Base-by-base conservation (phyloP, 768 basidiomycete species). In the Omphalotus guepiniiformis region DNA sequence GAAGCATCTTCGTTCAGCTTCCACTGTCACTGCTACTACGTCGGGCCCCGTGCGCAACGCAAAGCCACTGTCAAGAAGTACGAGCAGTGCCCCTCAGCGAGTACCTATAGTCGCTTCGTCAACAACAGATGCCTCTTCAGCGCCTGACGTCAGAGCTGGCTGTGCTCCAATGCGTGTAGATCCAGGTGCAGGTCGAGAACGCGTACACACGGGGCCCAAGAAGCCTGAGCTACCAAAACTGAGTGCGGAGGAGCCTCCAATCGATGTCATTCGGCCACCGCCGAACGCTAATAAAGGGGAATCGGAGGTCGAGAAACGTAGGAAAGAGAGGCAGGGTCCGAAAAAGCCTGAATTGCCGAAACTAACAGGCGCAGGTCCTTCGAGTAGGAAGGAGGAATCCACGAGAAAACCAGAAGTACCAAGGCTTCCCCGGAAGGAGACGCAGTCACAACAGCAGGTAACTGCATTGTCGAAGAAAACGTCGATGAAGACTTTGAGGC, bases 171-270 rank as follows among this genome's bases (percentile, higher is more conserved):
- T 39, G 30, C 42, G 40, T 8, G 25, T 43, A 6, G 48, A 49
- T 22, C 46, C 46, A 22, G 29, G 32, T 12, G 42, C 40, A 30
- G 40, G 40, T 6, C 30, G 39, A n/a, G 40, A 41, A 15, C 36
- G 5, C 13, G 28, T 8, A 6, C 43, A 27, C 19, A 27, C 29
- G 9, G 30, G 43, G 1, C 16, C 18, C 7, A 43, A 29, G 27
- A 34, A 34, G 18, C 42, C 42, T 8, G 18, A 9, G 8, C 39
- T 22, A 11, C 21, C 39, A 19, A 39, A 19, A 23, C 19, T 39
- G 18, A 39, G 21, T 25, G 19, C 6, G 21, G 39, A 39, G 5
- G 39, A 39, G 21, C 42, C 42, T 34, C 4, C n/a, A n/a, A 19
- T 43, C 42, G 18, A 8, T 22, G 15, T 28, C 8, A 5, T 34